Evolutionary conservation across 306 rosid genomes (phyloP).

Genomic region (Rosa rugosa): DNA sequence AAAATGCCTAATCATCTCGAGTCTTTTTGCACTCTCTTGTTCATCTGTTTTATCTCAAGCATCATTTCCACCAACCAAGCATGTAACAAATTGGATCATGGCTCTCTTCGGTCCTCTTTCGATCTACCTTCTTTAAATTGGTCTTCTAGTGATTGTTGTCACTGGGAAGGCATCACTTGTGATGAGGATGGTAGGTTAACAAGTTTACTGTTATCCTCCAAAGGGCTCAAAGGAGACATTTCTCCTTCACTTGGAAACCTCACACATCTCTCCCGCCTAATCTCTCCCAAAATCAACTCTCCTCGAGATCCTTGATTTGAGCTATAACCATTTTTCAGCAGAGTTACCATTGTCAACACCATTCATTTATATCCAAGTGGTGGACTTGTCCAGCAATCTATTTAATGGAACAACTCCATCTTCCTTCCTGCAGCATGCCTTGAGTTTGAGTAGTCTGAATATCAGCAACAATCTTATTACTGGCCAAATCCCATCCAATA

Average conservation of each 20-base stretch:
- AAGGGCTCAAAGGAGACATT: neutral
- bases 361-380: neutral
- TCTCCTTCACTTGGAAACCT: neutral
- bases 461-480: neutral
- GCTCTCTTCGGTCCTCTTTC: constrained; percentile 1
- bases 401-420: neutral
- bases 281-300: neutral
- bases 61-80: neutral
- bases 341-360: neutral
- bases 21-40: neutral
- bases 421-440: neutral
- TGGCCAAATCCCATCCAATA: neutral
- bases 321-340: neutral
- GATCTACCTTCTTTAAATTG: neutral
- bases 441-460: neutral
- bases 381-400: neutral
- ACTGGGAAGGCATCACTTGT: neutral
- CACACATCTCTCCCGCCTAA: neutral
- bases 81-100: neutral
- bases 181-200: neutral
- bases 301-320: neutral
- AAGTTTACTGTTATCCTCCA: neutral
- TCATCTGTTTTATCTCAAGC: neutral
- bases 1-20: neutral
- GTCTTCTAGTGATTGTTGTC: neutral